Percentiles rank a stretch among this genome's conserved stretches.
Conservation (phyloP, 345 rosid species). For the Rubroshorea leprosula region DNA sequence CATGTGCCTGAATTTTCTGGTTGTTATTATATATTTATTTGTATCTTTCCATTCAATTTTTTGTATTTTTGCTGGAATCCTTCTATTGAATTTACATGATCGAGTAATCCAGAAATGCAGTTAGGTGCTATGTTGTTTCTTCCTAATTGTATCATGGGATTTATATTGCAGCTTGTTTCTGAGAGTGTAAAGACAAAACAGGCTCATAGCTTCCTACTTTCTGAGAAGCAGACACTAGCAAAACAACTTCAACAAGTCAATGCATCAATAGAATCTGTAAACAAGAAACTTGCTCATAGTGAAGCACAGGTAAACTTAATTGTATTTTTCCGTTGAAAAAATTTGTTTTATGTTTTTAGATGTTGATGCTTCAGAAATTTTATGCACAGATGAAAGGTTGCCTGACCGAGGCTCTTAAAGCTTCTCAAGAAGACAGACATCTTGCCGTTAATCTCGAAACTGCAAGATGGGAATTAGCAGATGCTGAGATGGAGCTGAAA, state of each 20-base stretch:
- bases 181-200: constrained; percentile 94
- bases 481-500: constrained; percentile 82
- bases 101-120: constrained; percentile 10
- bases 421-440: constrained; percentile 71
- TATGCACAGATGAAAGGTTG: constrained; percentile 71
- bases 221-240: constrained; percentile 67
- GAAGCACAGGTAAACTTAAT: constrained; percentile 63
- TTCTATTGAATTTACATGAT: background rate
- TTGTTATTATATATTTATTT: constrained; percentile 3
- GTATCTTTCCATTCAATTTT: constrained; percentile 7
- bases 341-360: background rate
- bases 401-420: constrained; percentile 53
- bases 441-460: constrained; percentile 53
- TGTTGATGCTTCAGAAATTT: background rate
- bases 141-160: constrained; percentile 11
- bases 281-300: constrained; percentile 50
- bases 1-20: background rate
- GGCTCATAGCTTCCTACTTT: constrained; percentile 52
- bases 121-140: constrained; percentile 8
- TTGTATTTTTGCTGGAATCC: background rate
- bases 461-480: constrained; percentile 68
- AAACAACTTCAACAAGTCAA: constrained; percentile 76
- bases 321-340: background rate
- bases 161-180: constrained; percentile 75
- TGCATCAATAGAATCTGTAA: constrained; percentile 48